Base-by-base conservation (phyloP, 129 eudicot species). In the Pulicaria dysenterica region DNA sequence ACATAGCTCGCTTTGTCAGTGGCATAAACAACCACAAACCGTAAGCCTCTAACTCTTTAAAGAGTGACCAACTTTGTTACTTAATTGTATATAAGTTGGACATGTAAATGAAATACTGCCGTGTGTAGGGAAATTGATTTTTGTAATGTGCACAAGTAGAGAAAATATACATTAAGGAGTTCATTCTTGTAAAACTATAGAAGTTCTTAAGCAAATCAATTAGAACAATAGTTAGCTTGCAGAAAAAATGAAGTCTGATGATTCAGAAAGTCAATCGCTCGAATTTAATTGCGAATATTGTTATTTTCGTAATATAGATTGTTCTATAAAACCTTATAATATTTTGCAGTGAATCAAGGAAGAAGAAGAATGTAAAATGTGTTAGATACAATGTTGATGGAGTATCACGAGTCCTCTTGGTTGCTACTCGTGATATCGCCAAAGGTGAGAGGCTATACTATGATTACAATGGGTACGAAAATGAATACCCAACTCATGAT, bases 401-500 rank as follows among this genome's bases (percentile, higher is more conserved):
- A 43, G 90, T 79, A 76, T 83, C 85, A 58, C 75, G 84, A 43
- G 95, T 82, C 62, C 77, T 91, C 50, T 72, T 88, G 79, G 85
- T 88, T 45, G 92, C 92, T 3, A 84, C 82, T 38, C 90, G 95
- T 38, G 92, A 91, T 34, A 88, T 91, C 46, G 81, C 79, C 6
- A 75, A 82, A 58, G 92, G 95, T 5, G 95, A 91, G 82, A 84
- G 85, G 69, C 84, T 91, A 3, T 91, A 88, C 51, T 86, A 88
- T 76, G 95, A 91, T 40, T 91, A 91, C 16, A 91, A 91, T 44
- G 95, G 97, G 17, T 82, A 91, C 51, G 95, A 91, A 65, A 81
- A 86, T 64, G 85, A 71, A 72, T 91, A 91, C 77, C 95, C 95
- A 34, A 91, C 97, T 17, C 85, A 91, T 38, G 71, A 81, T 70